phyloP scores from a whole-genome alignment of 768 basidiomycete species.

The Dioszegia aurantiaca region DNA sequence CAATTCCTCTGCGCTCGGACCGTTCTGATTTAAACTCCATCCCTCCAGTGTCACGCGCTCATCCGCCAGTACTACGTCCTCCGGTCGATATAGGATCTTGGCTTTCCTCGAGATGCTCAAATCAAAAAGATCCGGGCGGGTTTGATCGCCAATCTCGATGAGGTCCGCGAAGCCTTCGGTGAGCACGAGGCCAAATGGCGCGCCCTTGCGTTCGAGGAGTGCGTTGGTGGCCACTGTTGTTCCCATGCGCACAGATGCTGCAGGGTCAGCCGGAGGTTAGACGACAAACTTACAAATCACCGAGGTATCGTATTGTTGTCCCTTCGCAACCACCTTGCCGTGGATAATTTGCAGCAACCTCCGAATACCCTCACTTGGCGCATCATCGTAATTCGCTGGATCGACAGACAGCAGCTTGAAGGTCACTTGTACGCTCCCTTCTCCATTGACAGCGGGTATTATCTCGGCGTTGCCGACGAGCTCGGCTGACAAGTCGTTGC shows the following conservation, averaged over 20 bases:
- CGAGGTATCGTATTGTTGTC: slow-evolving; percentile 28
- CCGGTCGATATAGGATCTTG: slow-evolving; percentile 17
- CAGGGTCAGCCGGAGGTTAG: not conserved
- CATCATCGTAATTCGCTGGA: slow-evolving; percentile 31
- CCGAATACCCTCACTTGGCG: slow-evolving; percentile 35
- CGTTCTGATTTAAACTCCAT: slow-evolving; percentile 23
- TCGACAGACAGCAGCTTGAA: slow-evolving; percentile 42
- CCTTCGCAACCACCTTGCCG: slow-evolving; percentile 19
- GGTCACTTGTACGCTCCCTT: slow-evolving; percentile 27
- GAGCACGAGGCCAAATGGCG: slow-evolving; percentile 22
- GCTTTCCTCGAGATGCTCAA: slow-evolving; percentile 23
- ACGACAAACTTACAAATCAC: slow-evolving; percentile 22
- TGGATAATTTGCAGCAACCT: slow-evolving; percentile 34
- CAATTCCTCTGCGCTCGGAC: slow-evolving; percentile 14
- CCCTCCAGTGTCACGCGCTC: slow-evolving; percentile 42
- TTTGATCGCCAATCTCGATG: slow-evolving; percentile 31
- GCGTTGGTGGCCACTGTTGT: slow-evolving; percentile 31
- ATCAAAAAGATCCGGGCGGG: slow-evolving; percentile 32
- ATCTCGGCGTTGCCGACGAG: slow-evolving; percentile 32
- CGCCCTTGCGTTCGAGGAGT: slow-evolving; percentile 28
- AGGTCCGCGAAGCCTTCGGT: slow-evolving; percentile 34
- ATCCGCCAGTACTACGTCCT: slow-evolving; percentile 22
- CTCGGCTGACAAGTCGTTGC: slow-evolving; percentile 3
- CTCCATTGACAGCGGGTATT: slow-evolving; percentile 16
- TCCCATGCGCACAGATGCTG: slow-evolving; percentile 24